Evolutionary conservation across 768 basidiomycete genomes (phyloP), one percentile per base, ranked within the genome.

Genomic region (Auricularia sp.): DNA sequence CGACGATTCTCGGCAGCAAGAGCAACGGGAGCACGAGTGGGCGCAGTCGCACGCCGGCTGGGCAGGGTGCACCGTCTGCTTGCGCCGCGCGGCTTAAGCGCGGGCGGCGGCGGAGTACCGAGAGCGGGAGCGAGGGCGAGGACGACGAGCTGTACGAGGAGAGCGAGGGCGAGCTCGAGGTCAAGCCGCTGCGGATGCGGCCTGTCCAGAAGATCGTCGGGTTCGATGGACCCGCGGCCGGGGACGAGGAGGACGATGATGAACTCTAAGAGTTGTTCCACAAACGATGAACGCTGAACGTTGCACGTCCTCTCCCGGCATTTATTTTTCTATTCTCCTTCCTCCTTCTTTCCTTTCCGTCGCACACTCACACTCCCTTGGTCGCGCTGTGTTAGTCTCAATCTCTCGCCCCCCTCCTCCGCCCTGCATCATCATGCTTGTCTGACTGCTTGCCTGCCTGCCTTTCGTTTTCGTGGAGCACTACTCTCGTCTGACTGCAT

Each of bases 121-220:
- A 78, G 29, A 82, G 84, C 2, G 87, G 87, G 68, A 88, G 86
- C 54, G 83, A 80, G 3, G 77, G 76, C 58, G 82, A 80, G 63
- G 82, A 82, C 63, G 85, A 83, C 63, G 82, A 74, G 11, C 78
- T 83, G 65, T 70, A 59, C 29, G 34, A 33, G 24, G 56, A 29
- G 24, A 18, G 16, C 21, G 56, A 59, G 21, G 24, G 34, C 18
- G 64, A 79, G 65, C 83, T 81, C 66, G 78, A 76, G 72, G 75
- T 34, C 70, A 74, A 29, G 71, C 68, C 47, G 78, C 80, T 89
- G 59, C 84, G 73, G 70, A 67, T 88, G 56, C 80, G 81, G 65
- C 88, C 88, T 13, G 73, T 84, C 65, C 81, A 79, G 67, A 83
- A 78, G 68, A 81, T 86, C 62, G 76, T 84, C 65, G 88, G 88